These are phyloP conservation scores for Stephania japonica DNA, from an alignment of 164 flowering plant genomes.

Conservation along the genomic window DNA sequence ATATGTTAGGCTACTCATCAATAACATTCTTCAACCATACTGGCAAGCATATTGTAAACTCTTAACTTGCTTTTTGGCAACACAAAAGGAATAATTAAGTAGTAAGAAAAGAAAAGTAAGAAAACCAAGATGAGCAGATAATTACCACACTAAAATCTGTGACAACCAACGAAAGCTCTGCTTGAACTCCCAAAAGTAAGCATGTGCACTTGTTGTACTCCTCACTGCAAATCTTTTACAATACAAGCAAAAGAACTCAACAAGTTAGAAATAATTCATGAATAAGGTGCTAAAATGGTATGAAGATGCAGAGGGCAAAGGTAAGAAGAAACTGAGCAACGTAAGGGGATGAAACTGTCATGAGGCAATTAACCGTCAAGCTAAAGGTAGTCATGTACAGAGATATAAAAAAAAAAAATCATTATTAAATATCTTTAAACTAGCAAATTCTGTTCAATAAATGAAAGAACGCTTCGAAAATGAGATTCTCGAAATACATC, in stretches of 20 bases:
- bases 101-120: not conserved
- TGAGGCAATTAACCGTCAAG: not conserved
- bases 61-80: not conserved
- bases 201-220: conserved; percentile 72
- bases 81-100: not conserved
- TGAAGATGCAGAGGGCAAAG: not conserved
- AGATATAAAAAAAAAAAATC: not conserved
- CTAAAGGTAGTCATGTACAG: not conserved
- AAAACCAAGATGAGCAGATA: conserved; percentile 5
- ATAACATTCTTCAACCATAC: not conserved
- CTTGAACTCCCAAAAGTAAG: conserved; percentile 70
- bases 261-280: not conserved
- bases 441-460: not conserved
- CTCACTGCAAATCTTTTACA: conserved; percentile 66
- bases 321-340: not conserved
- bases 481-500: not conserved
- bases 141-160: conserved; percentile 81
- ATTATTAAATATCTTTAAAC: not conserved
- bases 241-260: conserved; percentile 6
- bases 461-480: not conserved
- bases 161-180: conserved; percentile 57
- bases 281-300: not conserved
- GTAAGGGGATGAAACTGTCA: not conserved
- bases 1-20: conserved; percentile 7
- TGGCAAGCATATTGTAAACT: not conserved